Evolutionary conservation across 1,284 basidiomycete genomes (phyloP), one percentile per base, ranked within the genome.

Genomic region (Ganoderma boninense): DNA sequence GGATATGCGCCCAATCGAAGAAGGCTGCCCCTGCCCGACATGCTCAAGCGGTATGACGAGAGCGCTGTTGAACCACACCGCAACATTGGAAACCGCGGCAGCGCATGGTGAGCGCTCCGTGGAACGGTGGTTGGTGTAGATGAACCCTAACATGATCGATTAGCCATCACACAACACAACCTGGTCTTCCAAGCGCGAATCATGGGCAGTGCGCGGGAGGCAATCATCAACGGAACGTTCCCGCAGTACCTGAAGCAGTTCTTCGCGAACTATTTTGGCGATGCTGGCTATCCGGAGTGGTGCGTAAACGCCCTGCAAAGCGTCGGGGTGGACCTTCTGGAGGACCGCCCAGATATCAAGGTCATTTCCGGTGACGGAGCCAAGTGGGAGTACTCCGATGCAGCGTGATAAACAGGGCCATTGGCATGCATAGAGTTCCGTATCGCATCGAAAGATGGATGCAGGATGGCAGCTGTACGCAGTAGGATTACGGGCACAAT

Each of bases 111-210:
- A 69, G 80, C 79, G 16, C 69, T 72, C 43, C 68, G 40, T 20
- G 35, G 18, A 5, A 56, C 52, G 46, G 46, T 57, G 43, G 71
- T 68, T 73, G 64, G 44, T 65, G 23, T 54, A 56, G 56, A 23
- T 60, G 14, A 56, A n/a, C 14, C 35, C 35, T 52, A 43, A 42
- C 26, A 29, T 18, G 20, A 13, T 23, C n/a, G 18, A 59, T 16
- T 72, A 94, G 93, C 92, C 32, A 81, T 94, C 69, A 94, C 94
- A 1, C 86, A 92, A 71, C 94, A 95, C 75, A 95, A 95, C 78
- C 84, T 95, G 69, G 87, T 89, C 29, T 95, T 95, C 82, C 92
- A 95, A 82, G 94, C 93, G 14, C 89, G 89, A 70, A 83, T 96
- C 14, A 94, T 96, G 93, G 92, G 92, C 29, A 84, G 87, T 38